phyloP scores from a whole-genome alignment of 169 alveolate species.

The Eimeria sp. region DNA sequence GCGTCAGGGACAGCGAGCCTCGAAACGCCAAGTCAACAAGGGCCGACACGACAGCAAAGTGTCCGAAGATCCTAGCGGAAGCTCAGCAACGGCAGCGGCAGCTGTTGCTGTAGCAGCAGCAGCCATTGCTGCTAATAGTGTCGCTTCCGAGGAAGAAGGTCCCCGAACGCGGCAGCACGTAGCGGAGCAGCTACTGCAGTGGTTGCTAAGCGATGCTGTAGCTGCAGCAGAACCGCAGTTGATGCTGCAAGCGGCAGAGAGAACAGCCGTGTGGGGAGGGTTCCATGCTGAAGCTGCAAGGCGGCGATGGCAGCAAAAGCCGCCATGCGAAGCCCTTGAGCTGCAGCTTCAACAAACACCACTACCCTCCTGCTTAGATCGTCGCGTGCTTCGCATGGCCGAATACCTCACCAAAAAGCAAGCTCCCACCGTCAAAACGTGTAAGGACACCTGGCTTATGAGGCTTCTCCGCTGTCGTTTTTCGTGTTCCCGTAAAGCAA shows the following conservation, averaged over 20 bases:
- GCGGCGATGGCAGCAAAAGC: background rate
- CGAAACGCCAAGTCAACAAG: slow-evolving; percentile 21
- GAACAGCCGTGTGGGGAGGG: slow-evolving; percentile 25
- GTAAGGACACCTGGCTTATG: background rate
- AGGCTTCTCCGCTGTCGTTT: background rate
- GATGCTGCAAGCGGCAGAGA: slow-evolving; percentile 43
- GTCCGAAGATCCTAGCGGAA: slow-evolving; percentile 20
- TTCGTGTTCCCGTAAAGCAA: background rate
- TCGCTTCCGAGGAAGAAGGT: slow-evolving; percentile 17
- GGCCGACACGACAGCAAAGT: slow-evolving; percentile 63
- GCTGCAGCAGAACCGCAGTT: slow-evolving; percentile 62
- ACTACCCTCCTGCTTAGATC: slow-evolving; percentile 23
- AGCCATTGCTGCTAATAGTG: background rate
- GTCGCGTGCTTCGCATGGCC: slow-evolving; percentile 51
- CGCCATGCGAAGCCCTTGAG: background rate
- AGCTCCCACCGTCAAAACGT: slow-evolving; percentile 22
- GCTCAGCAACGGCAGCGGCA: slow-evolving; percentile 47
- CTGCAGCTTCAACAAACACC: slow-evolving; percentile 47
- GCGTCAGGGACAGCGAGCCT: slow-evolving; percentile 22
- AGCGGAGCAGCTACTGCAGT: slow-evolving; percentile 67
- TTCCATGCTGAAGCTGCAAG: slow-evolving; percentile 58
- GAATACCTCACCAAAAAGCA: slow-evolving; percentile 42
- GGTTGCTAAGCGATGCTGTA: slow-evolving; percentile 38
- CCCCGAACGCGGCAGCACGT: slow-evolving; percentile 28
- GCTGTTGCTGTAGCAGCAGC: slow-evolving; percentile 60